These are phyloP conservation scores for Nannochloropsis gaditana DNA, from an alignment of 108 stramenopile species.

Conservation along the genomic window DNA sequence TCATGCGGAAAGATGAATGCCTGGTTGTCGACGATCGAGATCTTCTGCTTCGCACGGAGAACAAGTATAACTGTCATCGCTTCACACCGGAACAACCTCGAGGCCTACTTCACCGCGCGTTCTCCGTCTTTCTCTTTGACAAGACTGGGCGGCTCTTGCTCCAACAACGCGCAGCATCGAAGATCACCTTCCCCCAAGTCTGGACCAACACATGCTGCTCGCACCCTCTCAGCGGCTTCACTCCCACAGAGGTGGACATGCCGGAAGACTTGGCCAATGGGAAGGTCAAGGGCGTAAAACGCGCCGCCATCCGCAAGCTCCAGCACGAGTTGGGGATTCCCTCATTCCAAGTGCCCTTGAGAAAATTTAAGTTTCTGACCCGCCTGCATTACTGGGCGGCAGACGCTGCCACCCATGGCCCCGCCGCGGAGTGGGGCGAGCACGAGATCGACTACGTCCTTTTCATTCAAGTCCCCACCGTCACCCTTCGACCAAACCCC, in stretches of 20 bases:
- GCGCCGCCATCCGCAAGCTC: constrained; percentile 92
- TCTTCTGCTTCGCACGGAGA: constrained; percentile 40
- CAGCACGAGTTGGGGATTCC: constrained; percentile 91
- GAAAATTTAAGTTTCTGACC: constrained; percentile 87
- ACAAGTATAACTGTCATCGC: constrained; percentile 42
- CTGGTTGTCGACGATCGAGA: constrained; percentile 44
- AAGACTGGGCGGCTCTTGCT: constrained; percentile 73
- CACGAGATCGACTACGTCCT: constrained; percentile 99
- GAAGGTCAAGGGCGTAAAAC: constrained; percentile 69
- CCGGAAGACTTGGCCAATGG: constrained; percentile 41
- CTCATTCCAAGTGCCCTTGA: constrained; percentile 56
- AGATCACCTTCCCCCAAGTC: constrained; percentile 97
- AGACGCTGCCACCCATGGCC: constrained; percentile 62
- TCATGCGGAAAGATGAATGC: constrained; percentile 54
- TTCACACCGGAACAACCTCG: constrained; percentile 39
- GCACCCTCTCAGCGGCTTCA: constrained; percentile 77
- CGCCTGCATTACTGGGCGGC: constrained; percentile 88
- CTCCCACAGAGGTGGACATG: constrained; percentile 45
- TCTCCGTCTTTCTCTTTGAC: constrained; percentile 95
- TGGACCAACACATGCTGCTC: constrained; percentile 99
- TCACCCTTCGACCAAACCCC: constrained; percentile 42
- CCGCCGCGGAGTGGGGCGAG: constrained; percentile 85
- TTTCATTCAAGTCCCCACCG: constrained; percentile 45
- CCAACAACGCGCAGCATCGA: constrained; percentile 82
- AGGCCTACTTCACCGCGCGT: constrained; percentile 86